phyloP scores from a whole-genome alignment of 1,284 basidiomycete genomes.

The Amylostereum chailletii region DNA sequence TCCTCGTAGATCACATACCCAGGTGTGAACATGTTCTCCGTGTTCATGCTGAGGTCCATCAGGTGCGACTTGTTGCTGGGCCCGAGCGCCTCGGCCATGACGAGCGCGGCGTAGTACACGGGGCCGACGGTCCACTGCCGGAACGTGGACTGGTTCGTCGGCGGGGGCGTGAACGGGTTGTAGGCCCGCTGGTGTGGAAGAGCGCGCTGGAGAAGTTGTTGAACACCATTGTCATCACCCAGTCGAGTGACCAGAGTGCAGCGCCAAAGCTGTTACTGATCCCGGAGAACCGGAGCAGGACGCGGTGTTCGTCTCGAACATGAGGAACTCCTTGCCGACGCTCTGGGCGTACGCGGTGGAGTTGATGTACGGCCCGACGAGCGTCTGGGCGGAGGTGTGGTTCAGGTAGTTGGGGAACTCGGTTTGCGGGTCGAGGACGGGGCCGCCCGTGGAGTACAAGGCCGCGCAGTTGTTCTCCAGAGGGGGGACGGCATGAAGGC shows the following conservation, averaged over 20 bases:
- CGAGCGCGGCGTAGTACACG: neutral
- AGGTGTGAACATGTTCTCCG: neutral
- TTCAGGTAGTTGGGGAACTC: constrained; percentile 49
- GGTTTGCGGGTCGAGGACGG: constrained; percentile 34
- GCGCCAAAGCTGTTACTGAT: constrained; percentile 41
- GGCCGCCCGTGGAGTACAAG: constrained; percentile 32
- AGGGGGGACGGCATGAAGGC: constrained; percentile 7
- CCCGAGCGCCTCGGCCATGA: neutral
- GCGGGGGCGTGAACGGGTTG: constrained; percentile 35
- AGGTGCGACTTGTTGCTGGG: neutral
- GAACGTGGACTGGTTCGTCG: constrained; percentile 49
- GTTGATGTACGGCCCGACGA: constrained; percentile 44
- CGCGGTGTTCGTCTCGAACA: constrained; percentile 49
- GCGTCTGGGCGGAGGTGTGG: constrained; percentile 38
- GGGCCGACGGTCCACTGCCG: constrained; percentile 29
- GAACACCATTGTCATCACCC: constrained; percentile 41
- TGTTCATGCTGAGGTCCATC: neutral
- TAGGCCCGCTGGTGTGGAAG: constrained; percentile 33
- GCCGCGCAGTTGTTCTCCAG: constrained; percentile 51
- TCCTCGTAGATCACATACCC: neutral
- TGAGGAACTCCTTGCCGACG: constrained; percentile 41
- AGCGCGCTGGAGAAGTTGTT: constrained; percentile 28
- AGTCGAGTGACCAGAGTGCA: constrained; percentile 50
- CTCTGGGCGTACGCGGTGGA: constrained; percentile 35
- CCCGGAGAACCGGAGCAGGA: constrained; percentile 50